These are phyloP conservation scores for Orbilia blumenaviensis DNA, from an alignment of 2,329 filamentous ascomycete species.

Conservation along the genomic window DNA sequence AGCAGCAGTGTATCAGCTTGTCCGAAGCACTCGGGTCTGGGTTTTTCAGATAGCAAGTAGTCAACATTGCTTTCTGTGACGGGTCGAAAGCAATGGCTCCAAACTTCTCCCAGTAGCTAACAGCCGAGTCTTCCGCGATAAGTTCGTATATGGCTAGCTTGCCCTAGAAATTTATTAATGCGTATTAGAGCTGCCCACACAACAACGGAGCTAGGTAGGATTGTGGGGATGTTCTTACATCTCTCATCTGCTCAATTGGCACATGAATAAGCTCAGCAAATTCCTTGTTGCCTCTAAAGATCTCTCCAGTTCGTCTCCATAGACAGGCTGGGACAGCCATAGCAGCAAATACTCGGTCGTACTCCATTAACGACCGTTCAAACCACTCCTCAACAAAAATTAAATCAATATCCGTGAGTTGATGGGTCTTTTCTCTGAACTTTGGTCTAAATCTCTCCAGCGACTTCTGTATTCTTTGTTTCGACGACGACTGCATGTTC, in stretches of 20 bases:
- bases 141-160: slow-evolving; percentile 96
- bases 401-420: slow-evolving; percentile 89
- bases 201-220: slow-evolving; percentile 8
- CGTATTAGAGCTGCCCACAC: slow-evolving; percentile 25
- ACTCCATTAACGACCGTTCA: slow-evolving; percentile 94
- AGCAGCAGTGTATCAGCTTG: slow-evolving; percentile 87
- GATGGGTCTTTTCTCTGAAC: slow-evolving; percentile 93
- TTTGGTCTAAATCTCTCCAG: slow-evolving; percentile 93
- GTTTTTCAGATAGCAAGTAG: slow-evolving; percentile 88
- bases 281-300: slow-evolving; percentile 96
- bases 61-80: slow-evolving; percentile 91
- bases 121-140: slow-evolving; percentile 90
- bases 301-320: slow-evolving; percentile 95
- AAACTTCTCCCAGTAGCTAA: slow-evolving; percentile 99
- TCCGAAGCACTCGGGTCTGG: slow-evolving; percentile 75
- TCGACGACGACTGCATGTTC: slow-evolving; percentile 81
- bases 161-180: slow-evolving; percentile 69
- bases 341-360: slow-evolving; percentile 96
- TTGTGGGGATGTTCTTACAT: slow-evolving; percentile 72
- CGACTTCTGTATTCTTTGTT: slow-evolving; percentile 89
- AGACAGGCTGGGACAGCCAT: slow-evolving; percentile 99
- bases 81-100: slow-evolving; percentile 96
- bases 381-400: slow-evolving; percentile 99
- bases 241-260: slow-evolving; percentile 86
- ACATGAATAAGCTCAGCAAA: slow-evolving; percentile 97